Base-by-base conservation (phyloP, 768 basidiomycete genomes). In the Phlebiopsis flavidoalba region DNA sequence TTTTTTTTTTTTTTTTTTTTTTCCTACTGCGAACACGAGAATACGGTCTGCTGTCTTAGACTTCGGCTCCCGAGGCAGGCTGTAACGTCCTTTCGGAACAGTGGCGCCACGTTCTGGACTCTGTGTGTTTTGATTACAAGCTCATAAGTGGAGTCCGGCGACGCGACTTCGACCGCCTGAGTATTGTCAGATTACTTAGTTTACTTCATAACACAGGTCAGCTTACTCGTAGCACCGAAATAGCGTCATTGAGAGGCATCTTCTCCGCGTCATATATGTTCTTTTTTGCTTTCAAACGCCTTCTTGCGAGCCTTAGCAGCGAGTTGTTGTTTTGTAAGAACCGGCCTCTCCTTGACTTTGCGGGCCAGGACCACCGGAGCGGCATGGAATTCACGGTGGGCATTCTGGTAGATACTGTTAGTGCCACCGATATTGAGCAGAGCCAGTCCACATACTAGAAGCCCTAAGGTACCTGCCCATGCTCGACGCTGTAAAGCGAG, bases 1-100 rank as follows among this genome's bases (percentile, higher is more conserved):
- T n/a, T n/a, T n/a, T n/a, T n/a, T n/a, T n/a, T n/a, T n/a, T n/a
- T n/a, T n/a, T n/a, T n/a, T n/a, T n/a, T n/a, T n/a, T n/a, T n/a
- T n/a, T n/a, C n/a, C n/a, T 66, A 94, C 91, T 3, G 95, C 95
- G 67, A 98, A 98, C 33, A 96, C 94, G n/a, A 97, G 80, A 57
- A 98, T 87, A 58, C 82, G 86, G 62, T 91, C 89, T 66, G 87
- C 83, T 36, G 78, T 69, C 66, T 83, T 85, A 26, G 83, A 72
- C 68, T 91, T 92, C 43, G 89, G 83, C 67, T 95, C 92, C 52
- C 86, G 78, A 0, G 95, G 93, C 52, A 98, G 81, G 65, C 83
- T 87, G 54, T 95, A 86, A 63, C 94, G 89, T 3, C 97, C 97
- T 70, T 93, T 91, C 8, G 96, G 91, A 17, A 96, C 86, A 26